phyloP scores from a whole-genome alignment of 306 rosid genomes.

The Cercis canadensis region DNA sequence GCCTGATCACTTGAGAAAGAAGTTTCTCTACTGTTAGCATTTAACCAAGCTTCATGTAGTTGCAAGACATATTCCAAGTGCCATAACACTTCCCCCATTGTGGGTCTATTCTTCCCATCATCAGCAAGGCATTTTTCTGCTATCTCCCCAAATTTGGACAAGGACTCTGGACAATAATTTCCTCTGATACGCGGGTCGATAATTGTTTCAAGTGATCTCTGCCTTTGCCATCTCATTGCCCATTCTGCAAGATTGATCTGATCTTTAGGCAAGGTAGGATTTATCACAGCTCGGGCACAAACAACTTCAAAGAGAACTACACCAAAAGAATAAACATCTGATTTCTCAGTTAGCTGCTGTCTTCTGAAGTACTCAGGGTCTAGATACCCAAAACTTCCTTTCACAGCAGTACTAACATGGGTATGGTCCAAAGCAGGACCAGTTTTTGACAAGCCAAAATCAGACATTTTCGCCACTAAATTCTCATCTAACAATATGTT shows the following conservation, averaged over 20 bases:
- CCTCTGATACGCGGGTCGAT: constrained; percentile 67
- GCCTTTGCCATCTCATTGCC: constrained; percentile 91
- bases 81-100: constrained; percentile 97
- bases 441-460: constrained; percentile 88
- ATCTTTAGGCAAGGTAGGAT: constrained; percentile 89
- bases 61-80: constrained; percentile 89
- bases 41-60: constrained; percentile 89
- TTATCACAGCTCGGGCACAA: constrained; percentile 93
- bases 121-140: constrained; percentile 95
- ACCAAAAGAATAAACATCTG: constrained; percentile 93
- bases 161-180: constrained; percentile 68
- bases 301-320: constrained; percentile 87
- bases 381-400: constrained; percentile 95
- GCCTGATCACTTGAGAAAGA: constrained; percentile 58
- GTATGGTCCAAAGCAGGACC: constrained; percentile 93
- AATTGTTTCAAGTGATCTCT: constrained; percentile 67
- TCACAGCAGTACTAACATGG: constrained; percentile 97
- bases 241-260: constrained; percentile 97
- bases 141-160: constrained; percentile 79
- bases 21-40: constrained; percentile 40
- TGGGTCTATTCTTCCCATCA: constrained; percentile 85
- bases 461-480: constrained; percentile 91
- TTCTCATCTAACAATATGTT: constrained; percentile 84
- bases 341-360: constrained; percentile 94
- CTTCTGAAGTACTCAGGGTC: constrained; percentile 95